These are phyloP conservation scores for Pseudocohnilembus persalinus DNA, from an alignment of 169 alveolate species.

Conservation along the genomic window DNA sequence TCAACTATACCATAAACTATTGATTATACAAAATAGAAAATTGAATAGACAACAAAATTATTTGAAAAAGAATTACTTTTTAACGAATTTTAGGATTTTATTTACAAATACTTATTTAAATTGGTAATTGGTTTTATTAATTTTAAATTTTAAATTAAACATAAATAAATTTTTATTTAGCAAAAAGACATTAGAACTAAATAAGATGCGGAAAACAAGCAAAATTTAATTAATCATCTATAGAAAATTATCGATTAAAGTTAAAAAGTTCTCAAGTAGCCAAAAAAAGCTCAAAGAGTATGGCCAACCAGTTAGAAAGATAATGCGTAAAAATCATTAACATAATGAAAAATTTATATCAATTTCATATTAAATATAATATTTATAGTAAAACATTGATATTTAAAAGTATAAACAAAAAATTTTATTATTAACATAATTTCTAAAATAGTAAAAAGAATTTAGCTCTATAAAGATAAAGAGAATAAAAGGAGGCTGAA, in stretches of 20 bases:
- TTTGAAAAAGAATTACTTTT: conserved; percentile 31
- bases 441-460: conserved; percentile 19
- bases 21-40: conserved; percentile 19
- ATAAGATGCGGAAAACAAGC: conserved; percentile 20
- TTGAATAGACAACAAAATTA: not conserved
- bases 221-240: conserved; percentile 15
- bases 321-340: conserved; percentile 5
- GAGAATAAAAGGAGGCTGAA: conserved; percentile 31
- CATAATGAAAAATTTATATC: not conserved
- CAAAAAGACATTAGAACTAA: conserved; percentile 33
- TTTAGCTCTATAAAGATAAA: conserved; percentile 27
- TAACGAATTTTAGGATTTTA: conserved; percentile 35
- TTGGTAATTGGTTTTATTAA: not conserved
- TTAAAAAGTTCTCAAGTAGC: not conserved
- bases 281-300: conserved; percentile 13
- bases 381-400: too few species aligned
- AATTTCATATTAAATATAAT: not conserved
- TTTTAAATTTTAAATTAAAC: not conserved
- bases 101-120: conserved; percentile 18
- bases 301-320: conserved; percentile 39
- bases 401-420: too few species aligned
- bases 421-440: too few species aligned
- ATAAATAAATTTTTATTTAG: not conserved
- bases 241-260: conserved; percentile 1
- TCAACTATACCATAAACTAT: conserved; percentile 2